Evolutionary conservation across 2,329 filamentous ascomycete species (phyloP).

Genomic region (Grosmannia serpens): DNA sequence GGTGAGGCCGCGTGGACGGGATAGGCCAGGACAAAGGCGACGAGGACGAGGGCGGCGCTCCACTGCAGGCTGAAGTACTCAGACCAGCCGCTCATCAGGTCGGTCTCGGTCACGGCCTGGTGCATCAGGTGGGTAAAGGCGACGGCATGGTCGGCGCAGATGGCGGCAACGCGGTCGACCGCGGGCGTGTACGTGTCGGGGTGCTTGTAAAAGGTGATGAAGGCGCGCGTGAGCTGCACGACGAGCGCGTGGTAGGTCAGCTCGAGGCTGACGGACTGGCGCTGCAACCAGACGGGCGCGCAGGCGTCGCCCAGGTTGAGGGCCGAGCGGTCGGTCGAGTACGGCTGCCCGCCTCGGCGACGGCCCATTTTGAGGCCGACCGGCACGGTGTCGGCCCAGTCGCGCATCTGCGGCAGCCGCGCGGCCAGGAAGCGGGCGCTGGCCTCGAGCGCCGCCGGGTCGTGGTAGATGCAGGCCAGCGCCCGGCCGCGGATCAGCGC

Average conservation of each 20-base stretch:
- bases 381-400: neutral
- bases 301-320: constrained; percentile 14
- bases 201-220: constrained; percentile 17
- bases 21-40: constrained; percentile 22
- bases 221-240: constrained; percentile 19
- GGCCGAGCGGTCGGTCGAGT: constrained; percentile 18
- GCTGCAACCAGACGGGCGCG: constrained; percentile 12
- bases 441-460: constrained; percentile 15
- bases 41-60: constrained; percentile 21
- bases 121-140: constrained; percentile 20
- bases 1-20: constrained; percentile 15
- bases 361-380: neutral
- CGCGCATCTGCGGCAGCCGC: neutral
- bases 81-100: constrained; percentile 18
- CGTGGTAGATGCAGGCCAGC: constrained; percentile 16
- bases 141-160: constrained; percentile 18
- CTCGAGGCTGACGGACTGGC: constrained; percentile 21
- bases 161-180: constrained; percentile 4
- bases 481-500: constrained; percentile 12
- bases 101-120: constrained; percentile 16
- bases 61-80: constrained; percentile 19
- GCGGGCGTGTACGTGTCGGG: constrained; percentile 6
- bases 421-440: constrained; percentile 5
- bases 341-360: constrained; percentile 8
- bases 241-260: constrained; percentile 19